Evolutionary conservation across 2,329 filamentous ascomycete genomes (phyloP), one percentile per base, ranked within the genome.

Genomic region (Endoconidiophora polonica): DNA sequence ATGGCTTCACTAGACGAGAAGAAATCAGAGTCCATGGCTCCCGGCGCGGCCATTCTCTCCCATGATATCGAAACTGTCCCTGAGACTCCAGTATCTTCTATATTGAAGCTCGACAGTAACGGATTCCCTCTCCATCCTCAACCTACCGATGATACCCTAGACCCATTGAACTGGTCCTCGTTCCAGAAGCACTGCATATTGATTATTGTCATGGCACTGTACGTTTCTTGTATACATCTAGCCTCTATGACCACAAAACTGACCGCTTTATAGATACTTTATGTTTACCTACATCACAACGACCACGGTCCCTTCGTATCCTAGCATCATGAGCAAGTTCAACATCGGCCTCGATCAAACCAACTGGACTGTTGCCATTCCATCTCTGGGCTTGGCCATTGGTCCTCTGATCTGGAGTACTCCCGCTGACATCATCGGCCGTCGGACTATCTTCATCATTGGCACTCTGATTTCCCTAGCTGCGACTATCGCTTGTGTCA

Each of bases 281-380:
- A 61, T 76, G 54, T 74, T 76, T 61, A 76, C 73, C 14, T 77
- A 75, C 60, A 65, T 76, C 53, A 76, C 73, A 0, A 76, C 72
- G 1, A 73, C 69, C 0, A 73, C 72, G 0, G 69, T 76, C 1
- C 71, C 73, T 2, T 73, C 72, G 0, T 76, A 74, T 54, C 59
- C 65, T 1, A 61, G 66, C 20, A 64, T 76, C 20, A 67, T 76
- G 56, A 60, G 64, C 2, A 62, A 69, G 48, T 74, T 69, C 56
- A 49, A 57, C 42, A 65, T 70, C 54, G 63, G 57, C 26, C 67
- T 69, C 52, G 64, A 66, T 1, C 65, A 73, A 52, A 65, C 71
- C 20, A 74, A 73, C 59, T 74, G 71, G 71, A 74, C 71, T 0
- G 68, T 76, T 46, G 72, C 72, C 14, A 63, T 76, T 42, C 69